Conservation (phyloP, 176 grass and related monocot species). For the Triticum timopheevii region DNA sequence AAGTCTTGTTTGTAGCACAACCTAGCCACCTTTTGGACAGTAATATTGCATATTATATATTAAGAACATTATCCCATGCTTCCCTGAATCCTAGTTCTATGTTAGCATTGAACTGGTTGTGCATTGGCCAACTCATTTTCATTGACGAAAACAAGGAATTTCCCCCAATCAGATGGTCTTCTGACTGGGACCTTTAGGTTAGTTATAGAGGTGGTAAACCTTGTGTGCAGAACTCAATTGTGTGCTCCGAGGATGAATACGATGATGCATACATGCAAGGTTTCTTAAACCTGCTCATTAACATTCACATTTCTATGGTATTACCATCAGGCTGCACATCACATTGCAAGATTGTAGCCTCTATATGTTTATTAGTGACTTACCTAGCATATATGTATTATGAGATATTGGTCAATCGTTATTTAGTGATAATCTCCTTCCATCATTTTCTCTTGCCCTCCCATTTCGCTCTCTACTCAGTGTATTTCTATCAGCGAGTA, state of each 20-base stretch:
- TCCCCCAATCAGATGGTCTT: not conserved
- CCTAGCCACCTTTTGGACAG: not conserved
- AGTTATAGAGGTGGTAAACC: not conserved
- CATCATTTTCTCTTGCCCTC: not conserved
- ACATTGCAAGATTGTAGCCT: not conserved
- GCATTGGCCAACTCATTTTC: not conserved
- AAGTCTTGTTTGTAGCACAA: not conserved
- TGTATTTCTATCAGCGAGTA: not conserved
- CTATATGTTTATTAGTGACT: not conserved
- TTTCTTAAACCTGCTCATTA: not conserved
- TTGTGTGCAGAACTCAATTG: not conserved
- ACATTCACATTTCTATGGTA: not conserved
- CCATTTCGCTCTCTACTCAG: not conserved
- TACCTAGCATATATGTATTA: not conserved
- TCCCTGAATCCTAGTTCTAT: no score
- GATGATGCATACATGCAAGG: not conserved
- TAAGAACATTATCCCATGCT: not conserved
- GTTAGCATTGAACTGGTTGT: not conserved
- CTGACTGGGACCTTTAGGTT: not conserved
- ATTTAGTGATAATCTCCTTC: not conserved
- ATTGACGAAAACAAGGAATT: not conserved
- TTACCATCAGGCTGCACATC: not conserved
- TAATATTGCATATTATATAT: not conserved
- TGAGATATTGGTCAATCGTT: not conserved
- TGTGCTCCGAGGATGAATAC: not conserved